Base-by-base conservation (phyloP, 2,329 filamentous ascomycete genomes). In the Fusarium miscanthi region DNA sequence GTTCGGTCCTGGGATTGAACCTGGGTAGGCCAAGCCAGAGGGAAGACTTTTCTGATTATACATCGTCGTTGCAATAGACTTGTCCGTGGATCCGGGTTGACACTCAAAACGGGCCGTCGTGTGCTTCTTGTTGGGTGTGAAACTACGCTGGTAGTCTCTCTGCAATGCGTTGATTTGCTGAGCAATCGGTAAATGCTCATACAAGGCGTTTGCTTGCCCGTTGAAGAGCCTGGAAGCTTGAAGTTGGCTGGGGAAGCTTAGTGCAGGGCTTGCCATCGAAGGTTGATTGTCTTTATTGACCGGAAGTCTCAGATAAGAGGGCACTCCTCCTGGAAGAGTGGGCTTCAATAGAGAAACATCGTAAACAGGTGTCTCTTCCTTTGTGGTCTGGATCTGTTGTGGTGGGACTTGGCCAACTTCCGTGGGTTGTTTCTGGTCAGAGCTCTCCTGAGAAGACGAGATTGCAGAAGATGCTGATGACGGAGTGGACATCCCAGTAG, bases 21-120 rank as follows among this genome's bases (percentile, higher is more conserved):
- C 19, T 4, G 61, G 53, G 38, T 53, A 38, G 42, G 45, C 42
- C 42, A 61, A n/a, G 12, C 53, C 30, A 27, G 43, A 43, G 4
- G 33, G 14, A 12, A 30, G 12, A 10, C 59, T 57, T 12, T 35
- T 42, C n/a, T 48, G 46, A 25, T 54, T 51, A 14, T 27, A 12
- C 31, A 51, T 54, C 19, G 49, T 19, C 43, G 59, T 46, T 12
- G 59, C 70, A 21, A 70, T 75, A 7, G 69, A 64, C 21, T 70
- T 73, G 17, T 74, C 65, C 12, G 69, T 60, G 8, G 62, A 73
- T n/a, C 61, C 62, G 6, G 51, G 30, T 43, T 53, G 56, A 25
- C 52, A 35, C n/a, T 71, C 70, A 25, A 73, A 71, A 3, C 59
- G 65, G 38, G 62, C 69, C 17, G 51, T 48, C 16, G 66, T 59